Evolutionary conservation across 345 rosid species (phyloP).

Genomic region (Microcos paniculata): DNA sequence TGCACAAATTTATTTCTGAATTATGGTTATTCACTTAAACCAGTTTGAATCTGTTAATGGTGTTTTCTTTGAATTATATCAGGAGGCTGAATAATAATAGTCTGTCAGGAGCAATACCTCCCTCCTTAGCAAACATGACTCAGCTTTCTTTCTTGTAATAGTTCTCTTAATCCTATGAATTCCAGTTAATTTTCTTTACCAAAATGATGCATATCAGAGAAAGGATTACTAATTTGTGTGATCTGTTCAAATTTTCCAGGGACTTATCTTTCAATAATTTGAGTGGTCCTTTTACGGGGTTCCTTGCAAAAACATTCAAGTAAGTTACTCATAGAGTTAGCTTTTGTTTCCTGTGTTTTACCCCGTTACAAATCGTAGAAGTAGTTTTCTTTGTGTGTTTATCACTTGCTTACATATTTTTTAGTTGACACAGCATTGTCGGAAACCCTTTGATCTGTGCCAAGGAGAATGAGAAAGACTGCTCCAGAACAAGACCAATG

Average conservation of each 20-base stretch:
- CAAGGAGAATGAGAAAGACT: constrained; percentile 54
- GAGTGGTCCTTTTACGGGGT: constrained; percentile 55
- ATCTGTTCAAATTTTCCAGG: constrained; percentile 26
- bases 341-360: constrained; percentile 9
- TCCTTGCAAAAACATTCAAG: constrained; percentile 62
- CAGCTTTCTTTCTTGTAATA: constrained; percentile 85
- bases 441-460: constrained; percentile 88
- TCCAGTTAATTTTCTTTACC: not conserved
- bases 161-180: constrained; percentile 22
- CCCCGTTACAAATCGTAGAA: not conserved
- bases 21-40: not conserved
- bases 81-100: constrained; percentile 86
- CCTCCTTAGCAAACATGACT: constrained; percentile 68
- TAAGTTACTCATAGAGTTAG: constrained; percentile 39
- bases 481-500: constrained; percentile 54
- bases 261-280: constrained; percentile 65
- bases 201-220: not conserved
- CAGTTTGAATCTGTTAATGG: constrained; percentile 1
- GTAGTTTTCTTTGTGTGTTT: constrained; percentile 7
- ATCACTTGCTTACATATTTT: constrained; percentile 7
- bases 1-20: not conserved
- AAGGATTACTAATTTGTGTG: not conserved
- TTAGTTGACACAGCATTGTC: constrained; percentile 47
- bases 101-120: constrained; percentile 67
- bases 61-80: constrained; percentile 25